Percentiles rank a stretch among this genome's conserved stretches.
Evolutionary conservation across 2,329 filamentous ascomycete species (phyloP).

Genomic region (Elsinoe batatas): DNA sequence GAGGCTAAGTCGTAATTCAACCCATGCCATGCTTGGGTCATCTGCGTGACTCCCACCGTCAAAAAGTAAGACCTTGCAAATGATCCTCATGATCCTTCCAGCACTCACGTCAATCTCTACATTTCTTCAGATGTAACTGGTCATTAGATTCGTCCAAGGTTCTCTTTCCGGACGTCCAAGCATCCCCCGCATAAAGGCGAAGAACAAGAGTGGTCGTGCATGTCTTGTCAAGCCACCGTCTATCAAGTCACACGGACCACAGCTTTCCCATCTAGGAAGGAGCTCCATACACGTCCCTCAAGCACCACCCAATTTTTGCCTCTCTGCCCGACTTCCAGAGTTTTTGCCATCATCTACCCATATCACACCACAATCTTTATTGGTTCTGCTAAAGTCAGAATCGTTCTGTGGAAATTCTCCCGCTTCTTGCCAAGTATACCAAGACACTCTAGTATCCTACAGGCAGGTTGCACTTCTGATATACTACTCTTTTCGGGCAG

Average conservation of each 20-base stretch:
- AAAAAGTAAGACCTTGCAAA: background rate
- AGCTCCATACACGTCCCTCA: background rate
- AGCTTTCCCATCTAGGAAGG: constrained; percentile 8
- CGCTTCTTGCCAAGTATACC: constrained; percentile 7
- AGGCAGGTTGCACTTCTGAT: constrained; percentile 11
- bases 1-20: no score
- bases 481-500: constrained; percentile 11
- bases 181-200: constrained; percentile 1
- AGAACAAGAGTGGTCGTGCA: constrained; percentile 12
- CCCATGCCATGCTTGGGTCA: no score
- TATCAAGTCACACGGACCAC: constrained; percentile 2
- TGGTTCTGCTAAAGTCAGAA: constrained; percentile 6
- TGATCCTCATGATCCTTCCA: background rate
- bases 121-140: background rate
- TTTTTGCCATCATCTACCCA: background rate
- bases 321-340: background rate
- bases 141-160: background rate
- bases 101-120: background rate
- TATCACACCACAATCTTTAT: background rate
- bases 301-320: background rate
- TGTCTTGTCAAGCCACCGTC: constrained; percentile 10
- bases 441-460: constrained; percentile 11
- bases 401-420: constrained; percentile 7
- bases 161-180: background rate
- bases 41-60: no score